Conservation (phyloP, 176 grass and related monocot species). For the Oryza coarctata region DNA sequence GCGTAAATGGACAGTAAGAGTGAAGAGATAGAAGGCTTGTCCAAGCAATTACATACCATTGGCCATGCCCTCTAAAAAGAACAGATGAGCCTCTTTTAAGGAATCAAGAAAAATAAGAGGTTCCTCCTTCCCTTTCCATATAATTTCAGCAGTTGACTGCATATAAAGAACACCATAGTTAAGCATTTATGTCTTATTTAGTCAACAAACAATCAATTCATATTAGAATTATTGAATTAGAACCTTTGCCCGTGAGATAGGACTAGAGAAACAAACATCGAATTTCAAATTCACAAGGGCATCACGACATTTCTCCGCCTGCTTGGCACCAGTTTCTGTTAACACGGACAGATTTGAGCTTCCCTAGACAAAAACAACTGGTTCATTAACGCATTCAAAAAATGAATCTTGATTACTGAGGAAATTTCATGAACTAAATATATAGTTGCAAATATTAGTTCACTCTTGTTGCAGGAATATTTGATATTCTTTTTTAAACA, state of each 20-base stretch:
- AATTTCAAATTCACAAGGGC: conserved; percentile 65
- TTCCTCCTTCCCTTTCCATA: conserved; percentile 62
- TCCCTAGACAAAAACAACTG: conserved; percentile 53
- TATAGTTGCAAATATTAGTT: neutral
- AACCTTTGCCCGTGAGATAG: conserved; percentile 87
- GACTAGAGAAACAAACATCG: conserved; percentile 74
- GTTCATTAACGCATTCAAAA: conserved; percentile 19
- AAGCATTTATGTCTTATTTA: neutral
- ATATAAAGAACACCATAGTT: neutral
- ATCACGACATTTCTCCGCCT: conserved; percentile 73
- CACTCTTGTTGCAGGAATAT: neutral
- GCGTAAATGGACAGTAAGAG: neutral
- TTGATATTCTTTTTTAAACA: neutral
- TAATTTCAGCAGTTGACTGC: conserved; percentile 71
- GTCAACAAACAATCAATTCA: neutral
- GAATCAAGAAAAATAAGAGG: conserved; percentile 80
- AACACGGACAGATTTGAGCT: conserved; percentile 79
- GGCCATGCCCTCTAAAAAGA: conserved; percentile 87
- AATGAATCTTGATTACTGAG: neutral
- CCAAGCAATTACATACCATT: conserved; percentile 57
- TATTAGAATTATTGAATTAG: neutral
- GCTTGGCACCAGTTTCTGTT: conserved; percentile 58
- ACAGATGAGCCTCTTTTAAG: conserved; percentile 77
- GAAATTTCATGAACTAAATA: neutral
- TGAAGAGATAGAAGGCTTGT: neutral